Base-by-base conservation (phyloP, 495 filamentous ascomycete genomes). In the Penicillium egyptiacum region DNA sequence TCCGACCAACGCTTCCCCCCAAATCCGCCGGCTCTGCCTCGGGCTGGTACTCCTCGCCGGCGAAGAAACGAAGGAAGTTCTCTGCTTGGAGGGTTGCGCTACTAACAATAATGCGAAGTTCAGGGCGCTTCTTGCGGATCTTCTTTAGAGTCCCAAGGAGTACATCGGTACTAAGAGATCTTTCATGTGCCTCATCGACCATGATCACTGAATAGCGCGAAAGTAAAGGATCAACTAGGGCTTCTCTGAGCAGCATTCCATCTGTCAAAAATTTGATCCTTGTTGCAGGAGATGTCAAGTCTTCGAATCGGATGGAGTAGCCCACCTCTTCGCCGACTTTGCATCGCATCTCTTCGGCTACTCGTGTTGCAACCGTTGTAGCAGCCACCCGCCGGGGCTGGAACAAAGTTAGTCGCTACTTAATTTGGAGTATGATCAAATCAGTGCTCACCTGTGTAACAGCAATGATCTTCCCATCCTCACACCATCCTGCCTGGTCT, bases 111-210 rank as follows among this genome's bases (percentile, higher is more conserved):
- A 99, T 89, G 9, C 92, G 82, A 40, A 98, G 75, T 44, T 97
- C 93, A 30, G 88, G 81, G 31, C 94, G 81, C 71, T 83, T 86
- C 70, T 85, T 92, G 54, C 83, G 73, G 59, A 99, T 94, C 70
- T 98, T 98, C 75, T 96, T 98, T 40, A 99, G 68, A n/a, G 97
- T 77, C 1, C 94, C 92, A 37, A 99, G 83, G 5, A 99, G 81
- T 37, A 99, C 84, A 64, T 99, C 94, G 7, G 92, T 92, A 72
- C 92, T 96, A 54, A 99, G 81, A 57, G 91, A 96, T 51, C 95
- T 84, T 71, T 99, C 94, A 73, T 99, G 94, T 26, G 95, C 95
- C 70, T 99, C 94, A 67, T 99, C 94, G 22, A 99, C 88, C 93
- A 98, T 99, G 64, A 99, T 90, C 33, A 98, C 89, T 7, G 91